These are phyloP conservation scores for Helicocarpus griseus DNA, from an alignment of 2,329 filamentous ascomycete species.

Conservation along the genomic window DNA sequence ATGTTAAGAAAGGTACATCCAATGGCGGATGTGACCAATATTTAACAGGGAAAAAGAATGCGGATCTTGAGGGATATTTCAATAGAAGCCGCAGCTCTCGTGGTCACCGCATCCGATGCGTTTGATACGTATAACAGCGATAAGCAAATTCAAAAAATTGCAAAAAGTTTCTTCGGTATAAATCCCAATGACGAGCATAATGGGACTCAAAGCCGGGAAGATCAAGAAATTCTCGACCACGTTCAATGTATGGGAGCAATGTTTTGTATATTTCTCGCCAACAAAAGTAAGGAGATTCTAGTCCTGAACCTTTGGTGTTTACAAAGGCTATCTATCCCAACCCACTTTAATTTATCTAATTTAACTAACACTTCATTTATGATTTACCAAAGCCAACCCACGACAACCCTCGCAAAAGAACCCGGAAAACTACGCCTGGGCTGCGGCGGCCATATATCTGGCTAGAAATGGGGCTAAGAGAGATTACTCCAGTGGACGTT, in stretches of 20 bases:
- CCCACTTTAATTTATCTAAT: not conserved
- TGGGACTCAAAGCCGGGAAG: not conserved
- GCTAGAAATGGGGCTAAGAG: not conserved
- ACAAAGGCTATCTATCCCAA: not conserved
- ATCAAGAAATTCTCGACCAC: not conserved
- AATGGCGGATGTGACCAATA: not conserved
- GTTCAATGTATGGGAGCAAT: not conserved
- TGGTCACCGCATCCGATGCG: not conserved
- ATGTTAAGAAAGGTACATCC: not conserved
- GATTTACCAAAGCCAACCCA: not conserved
- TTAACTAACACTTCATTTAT: not conserved
- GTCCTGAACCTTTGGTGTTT: too few relatives aligned
- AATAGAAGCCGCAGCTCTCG: not conserved
- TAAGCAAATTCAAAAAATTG: not conserved
- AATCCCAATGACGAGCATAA: not conserved
- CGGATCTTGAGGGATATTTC: not conserved
- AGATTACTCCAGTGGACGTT: too few relatives aligned
- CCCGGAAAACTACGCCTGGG: not conserved
- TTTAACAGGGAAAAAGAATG: not conserved
- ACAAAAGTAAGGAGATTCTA: too few relatives aligned
- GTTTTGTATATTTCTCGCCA: too few relatives aligned
- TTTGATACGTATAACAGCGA: not conserved
- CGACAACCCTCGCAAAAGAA: not conserved
- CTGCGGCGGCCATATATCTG: not conserved
- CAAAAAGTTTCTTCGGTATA: not conserved